These are phyloP conservation scores for Umbelopsis sp. DNA, from an alignment of 192 early-diverging fungal genomes.

Conservation along the genomic window DNA sequence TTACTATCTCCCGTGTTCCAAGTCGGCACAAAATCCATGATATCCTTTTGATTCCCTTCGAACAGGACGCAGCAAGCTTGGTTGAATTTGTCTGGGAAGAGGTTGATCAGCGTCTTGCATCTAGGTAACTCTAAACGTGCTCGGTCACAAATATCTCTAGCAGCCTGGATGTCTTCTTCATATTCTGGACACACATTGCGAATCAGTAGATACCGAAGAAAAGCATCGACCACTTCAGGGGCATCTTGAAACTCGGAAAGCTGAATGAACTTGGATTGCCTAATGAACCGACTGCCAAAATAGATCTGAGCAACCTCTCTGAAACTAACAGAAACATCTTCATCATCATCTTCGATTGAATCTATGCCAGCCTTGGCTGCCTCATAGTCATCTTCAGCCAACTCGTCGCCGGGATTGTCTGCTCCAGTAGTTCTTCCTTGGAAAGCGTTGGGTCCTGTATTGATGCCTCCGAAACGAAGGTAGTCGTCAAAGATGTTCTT, in stretches of 20 bases:
- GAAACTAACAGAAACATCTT: slow-evolving; percentile 44
- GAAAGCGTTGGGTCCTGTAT: slow-evolving; percentile 52
- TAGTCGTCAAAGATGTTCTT: slow-evolving; percentile 52
- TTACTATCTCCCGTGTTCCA: slow-evolving; percentile 13
- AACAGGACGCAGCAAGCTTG: slow-evolving; percentile 55
- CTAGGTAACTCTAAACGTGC: slow-evolving; percentile 53
- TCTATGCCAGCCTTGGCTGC: slow-evolving; percentile 41
- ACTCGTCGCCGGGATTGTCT: slow-evolving; percentile 34
- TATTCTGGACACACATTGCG: slow-evolving; percentile 57
- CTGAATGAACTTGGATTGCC: slow-evolving; percentile 46
- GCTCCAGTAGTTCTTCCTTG: slow-evolving; percentile 41
- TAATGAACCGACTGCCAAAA: slow-evolving; percentile 53
- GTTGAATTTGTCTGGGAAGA: slow-evolving; percentile 51
- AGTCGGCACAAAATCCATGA: neutral
- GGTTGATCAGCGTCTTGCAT: slow-evolving; percentile 44
- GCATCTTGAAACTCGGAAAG: slow-evolving; percentile 48
- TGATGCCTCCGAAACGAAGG: slow-evolving; percentile 56
- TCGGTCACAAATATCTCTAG: slow-evolving; percentile 41
- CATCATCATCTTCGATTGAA: slow-evolving; percentile 43
- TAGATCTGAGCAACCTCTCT: slow-evolving; percentile 50
- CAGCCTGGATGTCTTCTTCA: slow-evolving; percentile 46
- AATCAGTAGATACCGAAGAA: slow-evolving; percentile 52
- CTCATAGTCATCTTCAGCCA: slow-evolving; percentile 49
- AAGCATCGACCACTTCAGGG: slow-evolving; percentile 45
- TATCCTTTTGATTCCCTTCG: slow-evolving; percentile 44